phyloP scores from a whole-genome alignment of 2,329 filamentous ascomycete genomes.

The Phialocephala subalpina region DNA sequence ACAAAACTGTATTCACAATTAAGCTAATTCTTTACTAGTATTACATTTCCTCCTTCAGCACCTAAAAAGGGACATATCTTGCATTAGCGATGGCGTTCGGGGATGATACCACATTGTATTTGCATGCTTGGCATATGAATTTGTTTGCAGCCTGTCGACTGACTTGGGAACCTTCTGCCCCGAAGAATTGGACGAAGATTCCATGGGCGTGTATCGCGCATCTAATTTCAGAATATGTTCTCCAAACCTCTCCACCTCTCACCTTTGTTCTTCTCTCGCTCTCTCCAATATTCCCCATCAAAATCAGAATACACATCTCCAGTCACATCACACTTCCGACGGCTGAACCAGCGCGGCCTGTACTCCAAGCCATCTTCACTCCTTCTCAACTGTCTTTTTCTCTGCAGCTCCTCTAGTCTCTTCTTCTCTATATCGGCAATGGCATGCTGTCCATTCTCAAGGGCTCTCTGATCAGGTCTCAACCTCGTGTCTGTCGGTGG shows the following conservation, averaged over 20 bases:
- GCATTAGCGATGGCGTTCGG: slow-evolving; percentile 35
- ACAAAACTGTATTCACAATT: neutral
- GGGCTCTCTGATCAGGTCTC: slow-evolving; percentile 2
- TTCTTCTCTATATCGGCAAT: slow-evolving; percentile 4
- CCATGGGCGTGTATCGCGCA: too few relatives aligned
- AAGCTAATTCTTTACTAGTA: slow-evolving; percentile 50
- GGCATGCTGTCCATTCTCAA: neutral
- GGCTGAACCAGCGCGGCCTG: neutral
- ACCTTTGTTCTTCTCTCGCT: neutral
- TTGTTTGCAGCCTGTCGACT: neutral
- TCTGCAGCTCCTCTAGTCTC: neutral
- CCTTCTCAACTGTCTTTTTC: neutral
- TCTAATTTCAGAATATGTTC: neutral
- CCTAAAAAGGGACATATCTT: slow-evolving; percentile 26
- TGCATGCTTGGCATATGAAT: neutral
- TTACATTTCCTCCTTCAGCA: slow-evolving; percentile 65
- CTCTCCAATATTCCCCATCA: slow-evolving; percentile 2
- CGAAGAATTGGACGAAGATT: too few relatives aligned
- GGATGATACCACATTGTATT: slow-evolving; percentile 24
- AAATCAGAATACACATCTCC: neutral
- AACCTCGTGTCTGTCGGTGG: slow-evolving; percentile 6
- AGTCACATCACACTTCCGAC: neutral
- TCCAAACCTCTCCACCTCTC: neutral
- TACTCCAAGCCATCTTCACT: neutral
- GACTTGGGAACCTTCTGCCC: too few relatives aligned